Evolutionary conservation across 257 asterid species (phyloP).

Genomic region (Primulina huaijiensis): DNA sequence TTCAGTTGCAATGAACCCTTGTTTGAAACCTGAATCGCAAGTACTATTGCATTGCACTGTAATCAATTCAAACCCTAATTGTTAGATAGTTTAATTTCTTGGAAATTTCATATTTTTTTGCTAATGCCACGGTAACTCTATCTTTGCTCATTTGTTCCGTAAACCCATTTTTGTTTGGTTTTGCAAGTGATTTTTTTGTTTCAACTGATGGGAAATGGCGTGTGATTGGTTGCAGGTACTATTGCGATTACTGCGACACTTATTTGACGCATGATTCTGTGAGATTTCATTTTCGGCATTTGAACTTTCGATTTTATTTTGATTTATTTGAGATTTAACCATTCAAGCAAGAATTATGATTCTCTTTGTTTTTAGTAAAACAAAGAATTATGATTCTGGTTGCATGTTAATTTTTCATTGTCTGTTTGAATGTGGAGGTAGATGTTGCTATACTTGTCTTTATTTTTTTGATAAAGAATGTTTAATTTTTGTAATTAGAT

Average conservation of each 20-base stretch:
- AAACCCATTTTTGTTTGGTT: neutral
- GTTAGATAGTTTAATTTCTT: too few species aligned
- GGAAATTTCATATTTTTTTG: neutral
- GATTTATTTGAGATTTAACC: too few species aligned
- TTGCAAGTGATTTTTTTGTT: neutral
- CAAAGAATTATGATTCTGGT: neutral
- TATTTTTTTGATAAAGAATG: too few species aligned
- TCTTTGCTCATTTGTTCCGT: neutral
- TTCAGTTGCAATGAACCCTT: neutral
- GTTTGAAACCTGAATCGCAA: neutral
- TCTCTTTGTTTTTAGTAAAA: neutral
- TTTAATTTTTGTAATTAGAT: too few species aligned
- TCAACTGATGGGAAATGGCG: slow-evolving; percentile 6
- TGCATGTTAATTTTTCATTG: neutral
- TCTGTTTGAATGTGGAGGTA: neutral
- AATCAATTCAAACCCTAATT: neutral
- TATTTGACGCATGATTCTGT: slow-evolving; percentile 99
- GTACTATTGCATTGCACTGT: neutral
- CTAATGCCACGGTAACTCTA: slow-evolving; percentile 40
- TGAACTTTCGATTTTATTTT: neutral
- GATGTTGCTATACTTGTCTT: too few species aligned
- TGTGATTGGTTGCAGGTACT: slow-evolving; percentile 50
- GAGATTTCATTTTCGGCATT: slow-evolving; percentile 20
- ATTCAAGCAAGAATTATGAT: too few species aligned
- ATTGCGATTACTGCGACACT: slow-evolving; percentile 94